Evolutionary conservation across 768 basidiomycete genomes (phyloP), one percentile per base, ranked within the genome.

Genomic region (Phaffia australis): DNA sequence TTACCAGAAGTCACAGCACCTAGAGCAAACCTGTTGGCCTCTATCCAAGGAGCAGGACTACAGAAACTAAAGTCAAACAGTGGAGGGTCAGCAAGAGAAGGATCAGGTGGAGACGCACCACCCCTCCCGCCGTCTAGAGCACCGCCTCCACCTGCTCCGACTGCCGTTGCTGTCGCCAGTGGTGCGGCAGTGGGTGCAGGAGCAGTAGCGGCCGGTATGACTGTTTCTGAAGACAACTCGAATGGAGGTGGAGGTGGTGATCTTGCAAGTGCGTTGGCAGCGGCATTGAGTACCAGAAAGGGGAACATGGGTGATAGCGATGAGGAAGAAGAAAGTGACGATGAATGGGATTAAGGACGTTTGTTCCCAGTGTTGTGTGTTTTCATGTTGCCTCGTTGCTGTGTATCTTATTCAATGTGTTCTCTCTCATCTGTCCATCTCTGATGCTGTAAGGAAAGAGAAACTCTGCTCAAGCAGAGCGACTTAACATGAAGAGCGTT

Each of bases 291-390:
- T 71, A 83, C 86, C 74, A 79, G 92, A 71, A 94, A 88, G 74
- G 89, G 87, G 78, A 86, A 88, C 73, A 78, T 94, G 71, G 90
- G 87, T 1, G 89, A 91, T 71, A 88, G 87, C 72, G 87, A 78
- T 59, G 78, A 88, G 71, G 86, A 87, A 59, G 86, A 87, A 25
- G 87, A 87, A 16, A 60, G 59, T 35, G 65, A 66, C 19, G 65
- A 66, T 8, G 65, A 66, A 42, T 66, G 65, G 65, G 59, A 66
- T 23, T 66, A 18, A 32, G 27, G 58, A 18, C 6, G 6, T 25
- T 21, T 6, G n/a, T 27, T 52, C 16, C 21, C 5, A 16, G 4
- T 21, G 8, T 16, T 27, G 16, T 52, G 15, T 52, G 18, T 52
- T 21, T n/a, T 52, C n/a, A n/a, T 52, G n/a, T n/a, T n/a, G n/a